phyloP scores from a whole-genome alignment of 106 monocot genomes.

The Posidonia australis region DNA sequence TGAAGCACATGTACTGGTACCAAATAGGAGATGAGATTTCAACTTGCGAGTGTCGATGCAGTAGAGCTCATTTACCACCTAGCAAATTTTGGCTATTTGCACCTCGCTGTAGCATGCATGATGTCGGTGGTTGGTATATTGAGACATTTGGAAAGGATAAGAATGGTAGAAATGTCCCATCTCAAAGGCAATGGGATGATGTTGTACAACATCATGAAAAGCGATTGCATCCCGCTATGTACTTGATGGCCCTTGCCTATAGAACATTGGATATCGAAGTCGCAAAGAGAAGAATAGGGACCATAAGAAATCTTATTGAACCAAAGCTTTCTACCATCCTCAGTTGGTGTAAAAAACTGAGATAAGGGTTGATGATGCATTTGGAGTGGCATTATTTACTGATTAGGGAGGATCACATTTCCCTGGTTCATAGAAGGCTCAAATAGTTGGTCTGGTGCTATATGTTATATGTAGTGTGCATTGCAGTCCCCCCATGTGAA shows the following conservation, averaged over 20 bases:
- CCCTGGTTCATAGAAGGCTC: too few relatives aligned
- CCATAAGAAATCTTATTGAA: constrained; percentile 31
- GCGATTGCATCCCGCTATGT: constrained; percentile 94
- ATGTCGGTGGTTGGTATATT: constrained; percentile 93
- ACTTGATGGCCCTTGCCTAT: constrained; percentile 80
- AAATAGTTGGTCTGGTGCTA: too few relatives aligned
- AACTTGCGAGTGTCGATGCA: constrained; percentile 83
- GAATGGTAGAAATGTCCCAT: constrained; percentile 55
- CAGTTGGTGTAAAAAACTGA: constrained; percentile 48
- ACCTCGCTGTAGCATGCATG: constrained; percentile 85
- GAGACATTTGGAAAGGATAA: constrained; percentile 86
- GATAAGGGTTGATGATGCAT: too few relatives aligned
- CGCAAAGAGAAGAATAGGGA: constrained; percentile 40
- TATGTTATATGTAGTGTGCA: too few relatives aligned
- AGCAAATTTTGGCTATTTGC: constrained; percentile 99
- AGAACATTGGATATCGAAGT: constrained; percentile 86
- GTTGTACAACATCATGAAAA: constrained; percentile 45
- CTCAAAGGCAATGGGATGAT: constrained; percentile 70
- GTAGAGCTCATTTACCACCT: constrained; percentile 74
- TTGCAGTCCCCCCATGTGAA: too few relatives aligned
- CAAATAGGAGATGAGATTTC: constrained; percentile 50
- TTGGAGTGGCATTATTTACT: too few relatives aligned
- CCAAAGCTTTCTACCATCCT: constrained; percentile 35
- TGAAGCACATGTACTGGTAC: constrained; percentile 97
- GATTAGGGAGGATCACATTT: too few relatives aligned